Percentiles rank a stretch among this genome's conserved stretches.
Conservation (phyloP, 192 early-diverging fungal species). For the Allomyces macrogynus region DNA sequence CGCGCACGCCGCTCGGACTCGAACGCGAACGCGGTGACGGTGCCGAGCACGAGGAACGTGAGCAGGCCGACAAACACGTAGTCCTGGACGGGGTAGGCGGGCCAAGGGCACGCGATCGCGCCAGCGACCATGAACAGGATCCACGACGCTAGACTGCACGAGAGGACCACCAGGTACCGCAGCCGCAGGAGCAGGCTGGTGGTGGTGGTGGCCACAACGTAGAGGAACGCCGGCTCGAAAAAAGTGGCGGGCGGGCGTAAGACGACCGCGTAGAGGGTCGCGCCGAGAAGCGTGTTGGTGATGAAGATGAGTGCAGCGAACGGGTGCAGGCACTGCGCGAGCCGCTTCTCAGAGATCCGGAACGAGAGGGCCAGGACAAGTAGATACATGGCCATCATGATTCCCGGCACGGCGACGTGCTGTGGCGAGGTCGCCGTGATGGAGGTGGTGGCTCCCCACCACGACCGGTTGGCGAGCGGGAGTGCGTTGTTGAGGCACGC, state of each 20-base stretch:
- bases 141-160: background rate
- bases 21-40: background rate
- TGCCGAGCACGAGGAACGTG: background rate
- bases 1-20: background rate
- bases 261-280: background rate
- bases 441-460: too few relatives aligned
- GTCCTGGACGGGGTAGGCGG: background rate
- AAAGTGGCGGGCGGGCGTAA: background rate
- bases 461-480: too few relatives aligned
- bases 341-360: background rate
- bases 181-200: background rate
- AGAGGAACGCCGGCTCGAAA: background rate
- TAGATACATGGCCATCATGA: background rate
- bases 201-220: background rate
- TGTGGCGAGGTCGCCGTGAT: too few relatives aligned
- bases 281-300: background rate
- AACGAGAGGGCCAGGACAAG: background rate
- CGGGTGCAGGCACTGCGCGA: background rate
- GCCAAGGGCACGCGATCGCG: background rate
- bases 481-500: too few relatives aligned
- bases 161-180: background rate
- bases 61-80: background rate
- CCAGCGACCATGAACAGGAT: background rate
- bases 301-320: background rate
- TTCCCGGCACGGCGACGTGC: background rate